phyloP scores from a whole-genome alignment of 2,329 filamentous ascomycete species.

The Nothophoma quercina region DNA sequence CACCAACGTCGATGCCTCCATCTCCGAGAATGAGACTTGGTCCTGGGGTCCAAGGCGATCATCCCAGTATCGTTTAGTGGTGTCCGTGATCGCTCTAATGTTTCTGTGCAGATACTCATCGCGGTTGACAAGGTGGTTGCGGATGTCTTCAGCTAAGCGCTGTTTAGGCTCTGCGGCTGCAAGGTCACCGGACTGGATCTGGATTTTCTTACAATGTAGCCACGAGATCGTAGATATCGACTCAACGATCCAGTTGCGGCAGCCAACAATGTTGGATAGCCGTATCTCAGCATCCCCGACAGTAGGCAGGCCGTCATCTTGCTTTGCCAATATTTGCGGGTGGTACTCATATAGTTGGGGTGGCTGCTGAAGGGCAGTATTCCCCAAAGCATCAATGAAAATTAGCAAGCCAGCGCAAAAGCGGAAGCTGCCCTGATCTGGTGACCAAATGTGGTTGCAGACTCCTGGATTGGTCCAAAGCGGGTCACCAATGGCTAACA shows the following conservation, averaged over 20 bases:
- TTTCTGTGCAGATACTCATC: too few relatives aligned
- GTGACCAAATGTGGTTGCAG: constrained; percentile 19
- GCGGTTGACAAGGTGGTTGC: too few relatives aligned
- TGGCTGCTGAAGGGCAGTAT: constrained; percentile 12
- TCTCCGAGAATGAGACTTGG: too few relatives aligned
- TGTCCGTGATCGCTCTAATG: too few relatives aligned
- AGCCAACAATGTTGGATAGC: constrained; percentile 24
- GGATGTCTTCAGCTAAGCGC: too few relatives aligned
- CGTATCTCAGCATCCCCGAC: constrained; percentile 19
- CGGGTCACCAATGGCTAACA: constrained; percentile 15
- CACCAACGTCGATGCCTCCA: too few relatives aligned
- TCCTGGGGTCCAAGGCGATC: too few relatives aligned
- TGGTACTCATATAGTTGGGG: constrained; percentile 17
- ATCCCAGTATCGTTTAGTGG: too few relatives aligned
- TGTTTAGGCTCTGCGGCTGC: too few relatives aligned
- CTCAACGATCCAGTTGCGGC: constrained; percentile 21
- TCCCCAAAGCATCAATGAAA: constrained; percentile 24
- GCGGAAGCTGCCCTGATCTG: constrained; percentile 20
- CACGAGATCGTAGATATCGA: constrained; percentile 19
- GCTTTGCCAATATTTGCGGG: constrained; percentile 7
- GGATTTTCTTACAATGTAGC: too few relatives aligned
- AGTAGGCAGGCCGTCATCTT: constrained; percentile 10
- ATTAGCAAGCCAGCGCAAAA: constrained; percentile 24
- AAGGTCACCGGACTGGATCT: too few relatives aligned
- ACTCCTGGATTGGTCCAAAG: constrained; percentile 16